These are phyloP conservation scores for Lyophyllum decastes DNA, from an alignment of 768 basidiomycete genomes.

Conservation along the genomic window DNA sequence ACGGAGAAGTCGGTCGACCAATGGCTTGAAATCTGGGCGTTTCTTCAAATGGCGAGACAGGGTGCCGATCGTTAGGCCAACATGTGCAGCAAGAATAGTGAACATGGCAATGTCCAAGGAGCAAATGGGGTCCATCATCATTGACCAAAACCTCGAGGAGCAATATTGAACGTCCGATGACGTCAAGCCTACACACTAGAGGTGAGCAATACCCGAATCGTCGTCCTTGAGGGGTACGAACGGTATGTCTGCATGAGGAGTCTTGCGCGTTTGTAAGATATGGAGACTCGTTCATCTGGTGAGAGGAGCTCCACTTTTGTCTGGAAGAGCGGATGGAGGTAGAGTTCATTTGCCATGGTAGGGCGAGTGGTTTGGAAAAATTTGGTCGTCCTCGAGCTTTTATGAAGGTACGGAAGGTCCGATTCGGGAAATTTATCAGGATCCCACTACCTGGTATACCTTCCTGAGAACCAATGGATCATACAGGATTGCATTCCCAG, in stretches of 20 bases:
- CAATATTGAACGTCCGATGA: conserved; percentile 49
- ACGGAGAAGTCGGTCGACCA: conserved; percentile 50
- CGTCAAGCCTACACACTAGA: conserved; percentile 36
- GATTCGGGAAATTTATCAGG: conserved; percentile 17
- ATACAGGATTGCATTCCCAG: conserved; percentile 22
- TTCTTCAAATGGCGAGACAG: conserved; percentile 48
- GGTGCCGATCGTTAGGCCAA: conserved; percentile 55
- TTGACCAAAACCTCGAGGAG: conserved; percentile 50
- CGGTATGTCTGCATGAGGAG: conserved; percentile 52
- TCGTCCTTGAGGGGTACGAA: conserved; percentile 25
- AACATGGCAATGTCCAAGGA: conserved; percentile 53
- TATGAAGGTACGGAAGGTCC: conserved; percentile 17
- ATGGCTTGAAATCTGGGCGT: conserved; percentile 49
- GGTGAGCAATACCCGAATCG: conserved; percentile 4
- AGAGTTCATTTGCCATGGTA: conserved; percentile 38
- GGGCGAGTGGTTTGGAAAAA: neutral
- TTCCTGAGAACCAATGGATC: conserved; percentile 19
- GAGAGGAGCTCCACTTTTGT: conserved; percentile 43
- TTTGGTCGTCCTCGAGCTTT: conserved; percentile 8
- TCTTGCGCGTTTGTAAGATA: conserved; percentile 52
- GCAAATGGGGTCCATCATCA: conserved; percentile 56
- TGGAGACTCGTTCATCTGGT: conserved; percentile 43
- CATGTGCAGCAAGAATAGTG: conserved; percentile 53
- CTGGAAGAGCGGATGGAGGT: conserved; percentile 49
- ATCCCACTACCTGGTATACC: conserved; percentile 17